These are phyloP conservation scores for Colletotrichum tropicale DNA, from an alignment of 2,329 filamentous ascomycete genomes.

Conservation along the genomic window DNA sequence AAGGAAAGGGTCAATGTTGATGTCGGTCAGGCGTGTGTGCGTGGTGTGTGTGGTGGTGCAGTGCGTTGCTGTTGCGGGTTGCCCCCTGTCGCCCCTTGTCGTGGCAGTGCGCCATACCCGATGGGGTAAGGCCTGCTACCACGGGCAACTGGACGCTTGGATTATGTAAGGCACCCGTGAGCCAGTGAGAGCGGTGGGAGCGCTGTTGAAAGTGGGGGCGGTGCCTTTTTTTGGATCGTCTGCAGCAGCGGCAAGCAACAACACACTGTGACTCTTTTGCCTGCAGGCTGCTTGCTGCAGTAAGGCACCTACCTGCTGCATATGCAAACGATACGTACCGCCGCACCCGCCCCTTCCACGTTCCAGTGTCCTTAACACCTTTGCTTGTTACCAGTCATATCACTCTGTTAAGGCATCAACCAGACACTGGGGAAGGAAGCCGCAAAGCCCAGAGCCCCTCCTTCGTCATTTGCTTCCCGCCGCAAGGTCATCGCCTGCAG, in stretches of 20 bases:
- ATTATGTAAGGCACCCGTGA: not conserved
- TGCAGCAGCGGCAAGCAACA: not conserved
- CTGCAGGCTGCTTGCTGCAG: not conserved
- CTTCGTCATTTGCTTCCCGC: not conserved
- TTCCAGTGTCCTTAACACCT: not conserved
- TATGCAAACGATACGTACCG: not conserved
- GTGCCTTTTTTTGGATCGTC: conserved; percentile 8
- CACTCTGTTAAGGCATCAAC: not conserved
- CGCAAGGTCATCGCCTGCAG: not conserved
- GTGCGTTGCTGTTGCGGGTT: conserved; percentile 20
- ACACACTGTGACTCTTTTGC: not conserved
- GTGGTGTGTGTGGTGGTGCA: not conserved
- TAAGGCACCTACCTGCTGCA: not conserved
- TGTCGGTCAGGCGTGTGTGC: conserved; percentile 19
- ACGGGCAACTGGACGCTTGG: conserved; percentile 14
- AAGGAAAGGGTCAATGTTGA: conserved; percentile 23
- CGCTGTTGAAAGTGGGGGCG: not conserved
- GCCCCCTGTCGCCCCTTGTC: conserved; percentile 20
- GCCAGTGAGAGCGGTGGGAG: not conserved
- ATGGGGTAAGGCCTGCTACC: conserved; percentile 12
- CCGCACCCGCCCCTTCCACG: not conserved
- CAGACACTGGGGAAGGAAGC: not conserved
- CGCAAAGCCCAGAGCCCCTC: not conserved
- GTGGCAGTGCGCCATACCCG: conserved; percentile 15
- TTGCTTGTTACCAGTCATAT: rapidly evolving